Conservation (phyloP, 2,329 filamentous ascomycete genomes). For the Colletotrichum scovillei region DNA sequence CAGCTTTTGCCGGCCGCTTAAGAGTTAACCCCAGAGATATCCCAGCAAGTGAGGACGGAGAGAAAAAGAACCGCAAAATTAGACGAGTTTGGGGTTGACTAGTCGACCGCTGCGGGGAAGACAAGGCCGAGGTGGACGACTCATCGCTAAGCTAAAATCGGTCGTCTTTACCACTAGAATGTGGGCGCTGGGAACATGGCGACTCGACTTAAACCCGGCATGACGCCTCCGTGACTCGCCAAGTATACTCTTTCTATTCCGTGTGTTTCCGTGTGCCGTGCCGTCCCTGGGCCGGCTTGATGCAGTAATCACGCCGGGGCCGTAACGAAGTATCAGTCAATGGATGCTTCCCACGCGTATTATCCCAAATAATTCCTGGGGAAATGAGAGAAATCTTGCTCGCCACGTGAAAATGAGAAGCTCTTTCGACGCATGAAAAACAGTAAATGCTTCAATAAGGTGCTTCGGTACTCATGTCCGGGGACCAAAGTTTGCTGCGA, state of each 20-base stretch:
- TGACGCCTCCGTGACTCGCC: neutral
- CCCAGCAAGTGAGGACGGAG: conserved; percentile 12
- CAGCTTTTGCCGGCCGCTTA: neutral
- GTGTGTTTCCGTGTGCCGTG: neutral
- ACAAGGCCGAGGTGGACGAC: conserved; percentile 1
- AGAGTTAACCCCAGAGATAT: conserved; percentile 4
- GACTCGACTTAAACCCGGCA: neutral
- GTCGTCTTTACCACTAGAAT: neutral
- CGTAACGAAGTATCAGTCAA: neutral
- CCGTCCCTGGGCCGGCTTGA: neutral
- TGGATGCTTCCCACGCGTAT: neutral
- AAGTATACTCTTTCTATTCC: neutral
- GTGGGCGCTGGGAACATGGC: neutral
- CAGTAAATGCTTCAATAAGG: neutral
- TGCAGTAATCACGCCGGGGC: neutral
- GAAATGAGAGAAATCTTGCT: neutral
- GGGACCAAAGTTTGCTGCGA: neutral
- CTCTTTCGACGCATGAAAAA: neutral
- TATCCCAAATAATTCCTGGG: neutral
- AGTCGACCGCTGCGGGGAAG: conserved; percentile 21
- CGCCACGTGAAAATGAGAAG: neutral
- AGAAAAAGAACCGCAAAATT: conserved; percentile 20
- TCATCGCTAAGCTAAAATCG: neutral
- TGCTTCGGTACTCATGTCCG: conserved; percentile 4
- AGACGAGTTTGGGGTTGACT: conserved; percentile 26